Evolutionary conservation across 2,329 filamentous ascomycete species (phyloP), one percentile per base, ranked within the genome.

Genomic region (Thermothelomyces thermophilus): DNA sequence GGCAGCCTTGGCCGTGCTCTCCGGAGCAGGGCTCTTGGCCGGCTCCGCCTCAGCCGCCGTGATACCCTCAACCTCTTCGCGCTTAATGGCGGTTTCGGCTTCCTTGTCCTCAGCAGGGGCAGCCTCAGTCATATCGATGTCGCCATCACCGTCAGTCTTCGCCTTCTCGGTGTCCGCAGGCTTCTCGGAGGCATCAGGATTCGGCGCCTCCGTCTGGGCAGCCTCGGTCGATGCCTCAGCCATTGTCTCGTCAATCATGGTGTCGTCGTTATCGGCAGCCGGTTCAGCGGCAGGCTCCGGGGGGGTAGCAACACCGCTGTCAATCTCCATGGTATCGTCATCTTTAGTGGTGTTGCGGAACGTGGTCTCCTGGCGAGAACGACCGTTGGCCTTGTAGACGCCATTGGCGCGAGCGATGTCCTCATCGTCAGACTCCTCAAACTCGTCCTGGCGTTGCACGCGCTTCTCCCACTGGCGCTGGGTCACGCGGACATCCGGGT

Each of bases 351-450:
- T 46, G 39, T 78, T 75, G 16, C 69, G 68, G 60, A 70, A 78
- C 57, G 80, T 70, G 57, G 80, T 80, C 1, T 71, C 71, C 16
- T 74, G 74, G 57, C 73, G 72, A 48, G 68, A 71, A 24, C 70
- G 56, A 37, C 44, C 73, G 26, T 71, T 75, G 28, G 68, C 68
- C 41, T 61, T 62, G 45, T 79, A 83, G 35, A 90, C 77, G 14
- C 90, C 91, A 58, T 93, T 88, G 33, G 78, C 76, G 36, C 74
- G 73, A 36, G 79, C 79, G 67, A 89, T 80, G 10, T 95, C 89
- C 60, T 97, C 91, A 52, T 95, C 89, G 53, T 95, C 90, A 56
- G 87, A 94, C 37, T 93, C 87, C 52, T 90, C 87, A 37, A 90
- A 80, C 63, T 96, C 91, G 59, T 86, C 87, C 7, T 87, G 81